A percentile compares a stretch with the other conserved stretches of the same genome.
Conservation (phyloP, 75 land plant genomes). For the Selaginella tamariscina region DNA sequence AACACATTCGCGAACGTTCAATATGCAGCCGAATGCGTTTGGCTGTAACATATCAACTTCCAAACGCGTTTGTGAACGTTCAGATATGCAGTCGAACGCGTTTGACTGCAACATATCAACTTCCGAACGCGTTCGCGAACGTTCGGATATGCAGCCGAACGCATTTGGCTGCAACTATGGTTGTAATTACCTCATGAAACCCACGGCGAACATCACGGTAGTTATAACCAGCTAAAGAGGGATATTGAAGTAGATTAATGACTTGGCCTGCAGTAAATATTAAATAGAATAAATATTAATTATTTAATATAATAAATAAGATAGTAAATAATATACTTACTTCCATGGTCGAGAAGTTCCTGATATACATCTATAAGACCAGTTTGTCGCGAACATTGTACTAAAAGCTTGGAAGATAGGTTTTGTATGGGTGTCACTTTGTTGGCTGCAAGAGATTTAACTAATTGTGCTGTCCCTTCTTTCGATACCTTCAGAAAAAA, state of each 20-base stretch:
- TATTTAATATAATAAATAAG: too few species aligned
- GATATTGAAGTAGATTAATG: slow-evolving; percentile 53
- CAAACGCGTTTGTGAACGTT: too few species aligned
- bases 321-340: slow-evolving; percentile 23
- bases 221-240: slow-evolving; percentile 43
- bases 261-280: slow-evolving; percentile 39
- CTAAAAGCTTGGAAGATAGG: slow-evolving; percentile 77
- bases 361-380: slow-evolving; percentile 80
- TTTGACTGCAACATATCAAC: too few species aligned
- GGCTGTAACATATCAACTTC: too few species aligned
- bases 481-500: slow-evolving; percentile 45
- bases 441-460: slow-evolving; percentile 59
- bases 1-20: too few species aligned
- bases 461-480: slow-evolving; percentile 49
- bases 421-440: slow-evolving; percentile 80
- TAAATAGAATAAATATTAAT: not conserved
- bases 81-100: too few species aligned
- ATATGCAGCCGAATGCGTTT: too few species aligned
- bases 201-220: slow-evolving; percentile 44
- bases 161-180: too few species aligned
- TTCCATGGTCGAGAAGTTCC: slow-evolving; percentile 66
- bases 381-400: slow-evolving; percentile 76
- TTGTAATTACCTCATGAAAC: slow-evolving; percentile 59
- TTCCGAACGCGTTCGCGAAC: too few species aligned
- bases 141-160: too few species aligned